Evolutionary conservation across 805 yeast genomes (phyloP).

Genomic region (Starmerella sp.): DNA sequence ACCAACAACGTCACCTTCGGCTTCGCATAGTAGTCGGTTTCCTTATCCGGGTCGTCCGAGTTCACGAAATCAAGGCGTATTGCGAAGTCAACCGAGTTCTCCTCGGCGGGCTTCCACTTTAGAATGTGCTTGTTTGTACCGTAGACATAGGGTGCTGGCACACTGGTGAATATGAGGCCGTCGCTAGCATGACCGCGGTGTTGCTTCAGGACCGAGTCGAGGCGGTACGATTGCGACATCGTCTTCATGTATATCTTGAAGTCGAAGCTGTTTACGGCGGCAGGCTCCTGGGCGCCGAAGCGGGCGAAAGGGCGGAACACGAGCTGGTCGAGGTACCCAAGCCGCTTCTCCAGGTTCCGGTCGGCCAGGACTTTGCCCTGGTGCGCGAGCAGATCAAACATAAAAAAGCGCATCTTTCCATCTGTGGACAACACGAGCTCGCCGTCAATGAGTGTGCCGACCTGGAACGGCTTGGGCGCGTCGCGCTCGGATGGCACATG

Average conservation of each 20-base stretch:
- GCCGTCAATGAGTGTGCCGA: conserved; percentile 87
- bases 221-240: conserved; percentile 74
- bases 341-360: conserved; percentile 62
- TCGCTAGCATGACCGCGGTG: conserved; percentile 79
- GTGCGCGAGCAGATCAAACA: conserved; percentile 82
- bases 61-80: conserved; percentile 57
- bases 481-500: conserved; percentile 57
- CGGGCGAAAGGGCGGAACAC: conserved; percentile 74
- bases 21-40: conserved; percentile 50
- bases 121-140: conserved; percentile 81
- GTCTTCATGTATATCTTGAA: conserved; percentile 77
- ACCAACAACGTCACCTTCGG: conserved; percentile 59
- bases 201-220: conserved; percentile 61
- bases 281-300: conserved; percentile 58
- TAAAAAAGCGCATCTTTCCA: conserved; percentile 55
- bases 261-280: conserved; percentile 64
- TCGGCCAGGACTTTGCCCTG: conserved; percentile 62
- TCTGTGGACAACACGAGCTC: conserved; percentile 54
- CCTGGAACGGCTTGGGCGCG: conserved; percentile 52
- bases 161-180: conserved; percentile 87
- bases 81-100: conserved; percentile 84
- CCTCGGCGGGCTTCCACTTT: conserved; percentile 97
- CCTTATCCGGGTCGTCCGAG: conserved; percentile 42
- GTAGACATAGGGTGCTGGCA: conserved; percentile 71
- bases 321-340: conserved; percentile 74